Evolutionary conservation across 2,329 filamentous ascomycete genomes (phyloP).

Genomic region (Macrophomina pseudophaseolina): DNA sequence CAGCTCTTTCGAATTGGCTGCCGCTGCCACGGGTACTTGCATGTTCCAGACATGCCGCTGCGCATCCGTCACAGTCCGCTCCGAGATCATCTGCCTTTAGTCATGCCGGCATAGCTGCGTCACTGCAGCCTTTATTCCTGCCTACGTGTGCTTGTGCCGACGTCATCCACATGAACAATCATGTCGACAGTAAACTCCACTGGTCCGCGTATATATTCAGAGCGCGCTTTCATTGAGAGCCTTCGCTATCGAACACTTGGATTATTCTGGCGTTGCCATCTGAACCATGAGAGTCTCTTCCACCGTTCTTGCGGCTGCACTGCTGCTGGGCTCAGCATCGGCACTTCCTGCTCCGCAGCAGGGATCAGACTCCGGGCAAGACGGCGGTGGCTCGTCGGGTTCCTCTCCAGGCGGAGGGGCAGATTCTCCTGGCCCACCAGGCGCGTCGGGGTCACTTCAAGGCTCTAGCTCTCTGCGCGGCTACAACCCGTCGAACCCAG

Average conservation of each 20-base stretch:
- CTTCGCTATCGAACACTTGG: too few species aligned
- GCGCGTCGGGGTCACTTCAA: constrained; percentile 42
- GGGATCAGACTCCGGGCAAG: not conserved
- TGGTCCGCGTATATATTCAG: too few species aligned
- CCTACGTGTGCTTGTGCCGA: not conserved
- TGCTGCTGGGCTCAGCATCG: not conserved
- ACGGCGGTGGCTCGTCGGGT: constrained; percentile 23
- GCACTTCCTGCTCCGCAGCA: not conserved
- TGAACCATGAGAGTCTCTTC: not conserved
- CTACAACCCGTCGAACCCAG: constrained; percentile 39
- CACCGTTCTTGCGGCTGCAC: not conserved
- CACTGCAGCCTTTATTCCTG: not conserved
- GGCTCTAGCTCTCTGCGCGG: constrained; percentile 41
- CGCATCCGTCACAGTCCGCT: not conserved
- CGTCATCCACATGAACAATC: not conserved
- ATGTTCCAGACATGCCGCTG: not conserved
- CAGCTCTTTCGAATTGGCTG: not conserved
- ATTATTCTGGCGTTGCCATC: too few species aligned
- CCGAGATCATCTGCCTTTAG: not conserved
- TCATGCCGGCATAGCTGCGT: not conserved
- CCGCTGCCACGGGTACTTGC: not conserved
- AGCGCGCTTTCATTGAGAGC: too few species aligned
- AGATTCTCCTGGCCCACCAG: constrained; percentile 37
- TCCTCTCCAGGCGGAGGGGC: not conserved
- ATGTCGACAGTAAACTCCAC: too few species aligned